phyloP scores from a whole-genome alignment of 2,329 filamentous ascomycete genomes.

The Paecilomyces niveus region DNA sequence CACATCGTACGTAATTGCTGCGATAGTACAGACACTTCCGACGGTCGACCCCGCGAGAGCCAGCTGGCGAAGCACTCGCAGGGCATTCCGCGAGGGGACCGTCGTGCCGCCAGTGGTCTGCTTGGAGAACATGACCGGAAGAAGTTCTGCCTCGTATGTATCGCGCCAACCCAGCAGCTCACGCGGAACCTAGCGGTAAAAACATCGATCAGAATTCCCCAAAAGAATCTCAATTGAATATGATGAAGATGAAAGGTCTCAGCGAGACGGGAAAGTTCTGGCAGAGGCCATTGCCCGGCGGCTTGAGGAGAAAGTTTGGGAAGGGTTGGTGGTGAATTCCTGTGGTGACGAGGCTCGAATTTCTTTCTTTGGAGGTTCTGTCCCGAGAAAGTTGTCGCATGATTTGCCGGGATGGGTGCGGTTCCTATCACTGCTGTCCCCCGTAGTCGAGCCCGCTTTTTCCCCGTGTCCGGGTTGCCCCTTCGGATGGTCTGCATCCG shows the following conservation, averaged over 20 bases:
- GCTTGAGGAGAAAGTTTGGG: not conserved
- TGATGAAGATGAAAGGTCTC: not conserved
- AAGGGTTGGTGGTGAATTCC: not conserved
- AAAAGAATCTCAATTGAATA: not conserved
- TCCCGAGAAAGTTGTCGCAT: not conserved
- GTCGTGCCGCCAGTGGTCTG: conserved; percentile 18
- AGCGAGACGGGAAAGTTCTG: not conserved
- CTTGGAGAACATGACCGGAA: conserved; percentile 24
- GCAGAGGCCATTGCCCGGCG: not conserved
- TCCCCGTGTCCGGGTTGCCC: not conserved
- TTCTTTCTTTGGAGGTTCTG: conserved; percentile 9
- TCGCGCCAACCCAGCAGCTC: conserved; percentile 17
- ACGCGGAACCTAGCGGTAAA: not conserved
- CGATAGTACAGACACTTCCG: conserved; percentile 34
- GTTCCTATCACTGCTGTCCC: not conserved
- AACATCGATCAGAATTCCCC: not conserved
- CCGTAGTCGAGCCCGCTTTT: not conserved
- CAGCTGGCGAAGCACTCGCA: conserved; percentile 33
- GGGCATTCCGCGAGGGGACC: conserved; percentile 38
- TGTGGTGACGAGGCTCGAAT: conserved; percentile 8
- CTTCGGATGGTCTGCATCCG: not conserved
- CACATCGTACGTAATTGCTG: conserved; percentile 35
- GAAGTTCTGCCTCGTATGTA: conserved; percentile 8
- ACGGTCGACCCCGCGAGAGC: conserved; percentile 25
- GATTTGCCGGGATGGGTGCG: not conserved